These are phyloP conservation scores for Mycena albidolilacea DNA, from an alignment of 768 basidiomycete species.

Conservation along the genomic window DNA sequence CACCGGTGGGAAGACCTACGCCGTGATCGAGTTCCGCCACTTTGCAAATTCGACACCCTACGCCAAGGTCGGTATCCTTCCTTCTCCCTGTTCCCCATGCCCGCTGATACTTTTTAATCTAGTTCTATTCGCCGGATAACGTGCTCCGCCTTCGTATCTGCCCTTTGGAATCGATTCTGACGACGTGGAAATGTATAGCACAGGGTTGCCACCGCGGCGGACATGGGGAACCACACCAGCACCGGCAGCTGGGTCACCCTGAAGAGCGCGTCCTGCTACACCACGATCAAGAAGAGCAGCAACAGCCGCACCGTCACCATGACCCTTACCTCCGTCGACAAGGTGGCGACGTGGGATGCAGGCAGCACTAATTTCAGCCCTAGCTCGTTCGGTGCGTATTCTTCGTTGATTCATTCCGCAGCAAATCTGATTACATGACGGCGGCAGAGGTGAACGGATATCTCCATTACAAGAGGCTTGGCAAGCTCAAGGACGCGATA, in stretches of 20 bases:
- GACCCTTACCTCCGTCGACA: neutral
- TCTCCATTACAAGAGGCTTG: neutral
- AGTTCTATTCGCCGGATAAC: constrained; percentile 2
- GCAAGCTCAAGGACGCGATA: neutral
- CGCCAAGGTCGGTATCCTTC: neutral
- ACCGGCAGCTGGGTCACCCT: neutral
- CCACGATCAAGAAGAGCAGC: neutral
- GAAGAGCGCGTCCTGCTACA: neutral
- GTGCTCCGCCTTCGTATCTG: neutral
- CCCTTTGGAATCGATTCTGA: neutral
- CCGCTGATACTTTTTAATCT: neutral
- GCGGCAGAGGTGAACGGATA: neutral
- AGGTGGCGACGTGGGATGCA: constrained; percentile 4
- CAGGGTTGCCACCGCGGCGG: neutral
- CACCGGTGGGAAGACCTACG: neutral
- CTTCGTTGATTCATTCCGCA: neutral
- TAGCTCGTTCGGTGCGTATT: constrained; percentile 4
- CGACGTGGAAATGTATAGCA: neutral
- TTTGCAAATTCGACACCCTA: neutral
- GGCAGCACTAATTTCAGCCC: constrained; percentile 7
- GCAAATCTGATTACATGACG: neutral
- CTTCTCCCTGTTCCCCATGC: neutral
- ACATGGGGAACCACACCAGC: neutral
- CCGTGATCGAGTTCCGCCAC: constrained; percentile 3
- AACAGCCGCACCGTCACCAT: neutral